Evolutionary conservation across 2,329 filamentous ascomycete genomes (phyloP).

Genomic region (Ophiostoma australiae): DNA sequence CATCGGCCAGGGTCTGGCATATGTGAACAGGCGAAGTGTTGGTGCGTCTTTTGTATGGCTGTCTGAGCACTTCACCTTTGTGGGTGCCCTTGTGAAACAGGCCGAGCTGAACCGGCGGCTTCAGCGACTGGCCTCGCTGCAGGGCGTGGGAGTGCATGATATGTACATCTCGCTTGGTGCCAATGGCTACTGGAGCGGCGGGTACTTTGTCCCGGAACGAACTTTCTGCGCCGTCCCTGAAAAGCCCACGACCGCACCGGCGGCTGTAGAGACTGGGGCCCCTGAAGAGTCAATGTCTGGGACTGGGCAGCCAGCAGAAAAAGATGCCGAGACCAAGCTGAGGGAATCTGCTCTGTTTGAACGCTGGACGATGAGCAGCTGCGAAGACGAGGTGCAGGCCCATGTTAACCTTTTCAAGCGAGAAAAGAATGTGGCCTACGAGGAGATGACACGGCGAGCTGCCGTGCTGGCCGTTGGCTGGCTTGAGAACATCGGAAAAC

Average conservation of each 20-base stretch:
- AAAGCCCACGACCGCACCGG: not conserved
- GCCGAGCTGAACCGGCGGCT: constrained; percentile 67
- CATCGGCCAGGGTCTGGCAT: constrained; percentile 50
- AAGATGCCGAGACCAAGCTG: not conserved
- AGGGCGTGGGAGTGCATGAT: constrained; percentile 65
- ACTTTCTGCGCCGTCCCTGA: constrained; percentile 68
- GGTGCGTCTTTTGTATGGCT: constrained; percentile 72
- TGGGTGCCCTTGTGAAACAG: constrained; percentile 70
- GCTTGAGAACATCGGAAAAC: constrained; percentile 45
- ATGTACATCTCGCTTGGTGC: constrained; percentile 73
- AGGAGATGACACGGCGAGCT: constrained; percentile 56
- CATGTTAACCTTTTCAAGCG: constrained; percentile 64
- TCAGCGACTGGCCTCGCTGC: constrained; percentile 55
- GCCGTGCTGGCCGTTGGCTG: constrained; percentile 54
- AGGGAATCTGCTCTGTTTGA: constrained; percentile 42
- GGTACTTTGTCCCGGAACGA: constrained; percentile 59
- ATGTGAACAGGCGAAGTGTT: constrained; percentile 54
- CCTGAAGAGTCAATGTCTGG: not conserved
- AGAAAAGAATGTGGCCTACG: constrained; percentile 59
- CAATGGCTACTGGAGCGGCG: constrained; percentile 59
- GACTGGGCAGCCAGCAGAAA: not conserved
- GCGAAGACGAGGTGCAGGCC: constrained; percentile 65
- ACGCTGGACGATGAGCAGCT: constrained; percentile 57
- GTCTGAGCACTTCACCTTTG: constrained; percentile 77
- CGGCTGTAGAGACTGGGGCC: not conserved